A percentile compares a stretch with the other conserved stretches of the same genome.
Conservation (phyloP, 305 asterid species). For the Fraxinus sp. region DNA sequence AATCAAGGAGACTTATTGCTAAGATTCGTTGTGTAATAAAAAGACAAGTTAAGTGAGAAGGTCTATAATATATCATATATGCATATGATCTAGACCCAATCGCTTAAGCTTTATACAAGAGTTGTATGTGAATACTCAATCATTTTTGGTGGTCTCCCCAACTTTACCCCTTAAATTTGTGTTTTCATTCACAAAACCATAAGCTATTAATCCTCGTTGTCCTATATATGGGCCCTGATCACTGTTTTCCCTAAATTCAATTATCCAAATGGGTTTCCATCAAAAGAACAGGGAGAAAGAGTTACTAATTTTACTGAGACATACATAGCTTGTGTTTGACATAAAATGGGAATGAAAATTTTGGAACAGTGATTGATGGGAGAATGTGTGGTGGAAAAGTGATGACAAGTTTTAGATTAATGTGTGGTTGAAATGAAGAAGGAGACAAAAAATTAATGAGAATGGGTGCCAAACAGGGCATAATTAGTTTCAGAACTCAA, state of each 20-base stretch:
- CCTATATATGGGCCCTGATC: neutral
- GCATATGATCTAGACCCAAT: neutral
- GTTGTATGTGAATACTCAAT: neutral
- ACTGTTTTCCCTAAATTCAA: neutral
- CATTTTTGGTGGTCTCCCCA: neutral
- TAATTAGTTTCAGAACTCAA: neutral
- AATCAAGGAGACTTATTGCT: constrained; percentile 1
- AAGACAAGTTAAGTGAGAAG: constrained; percentile 5
- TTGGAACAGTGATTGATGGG: no score
- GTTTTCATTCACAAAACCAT: neutral
- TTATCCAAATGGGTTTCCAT: neutral
- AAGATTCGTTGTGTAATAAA: neutral
- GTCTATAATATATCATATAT: neutral
- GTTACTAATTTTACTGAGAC: neutral
- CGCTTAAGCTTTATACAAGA: neutral
- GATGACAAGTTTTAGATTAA: no score
- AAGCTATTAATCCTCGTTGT: neutral
- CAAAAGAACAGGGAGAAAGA: neutral
- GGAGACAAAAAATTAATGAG: no score
- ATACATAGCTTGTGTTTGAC: neutral
- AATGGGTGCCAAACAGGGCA: no score
- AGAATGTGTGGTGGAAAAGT: no score
- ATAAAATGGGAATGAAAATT: no score
- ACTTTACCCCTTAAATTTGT: neutral
- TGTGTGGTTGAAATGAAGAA: no score